Percentiles rank a stretch among this genome's conserved stretches.
Evolutionary conservation across 306 rosid genomes (phyloP).

Genomic region (Sechiopsis laciniata): DNA sequence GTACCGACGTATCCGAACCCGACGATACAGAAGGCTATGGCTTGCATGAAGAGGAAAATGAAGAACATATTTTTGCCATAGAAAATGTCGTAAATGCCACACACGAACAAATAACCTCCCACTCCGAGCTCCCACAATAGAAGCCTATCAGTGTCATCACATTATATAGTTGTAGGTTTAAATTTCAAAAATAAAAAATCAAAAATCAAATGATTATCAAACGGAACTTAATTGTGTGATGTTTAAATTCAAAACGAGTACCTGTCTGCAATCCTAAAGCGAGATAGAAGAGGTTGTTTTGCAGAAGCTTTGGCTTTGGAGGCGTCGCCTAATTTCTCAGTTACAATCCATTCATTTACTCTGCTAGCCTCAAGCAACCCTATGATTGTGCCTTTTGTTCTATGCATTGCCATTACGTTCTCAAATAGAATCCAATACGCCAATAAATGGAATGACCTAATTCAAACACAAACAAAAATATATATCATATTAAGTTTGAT

Average conservation of each 20-base stretch:
- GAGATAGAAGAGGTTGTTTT: too few relatives aligned
- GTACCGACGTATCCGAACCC: conserved; percentile 85
- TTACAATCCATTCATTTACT: conserved; percentile 86
- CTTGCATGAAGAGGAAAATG: conserved; percentile 62
- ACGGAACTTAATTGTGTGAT: too few relatives aligned
- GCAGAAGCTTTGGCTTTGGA: conserved; percentile 39
- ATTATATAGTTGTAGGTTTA: too few relatives aligned
- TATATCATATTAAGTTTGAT: too few relatives aligned
- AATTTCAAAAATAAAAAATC: too few relatives aligned
- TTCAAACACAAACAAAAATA: not conserved
- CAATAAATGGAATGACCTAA: conserved; percentile 65
- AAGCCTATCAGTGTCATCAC: conserved; percentile 35
- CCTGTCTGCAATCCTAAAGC: conserved; percentile 65
- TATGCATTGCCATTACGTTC: conserved; percentile 77
- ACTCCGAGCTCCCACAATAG: conserved; percentile 62
- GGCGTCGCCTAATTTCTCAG: conserved; percentile 78
- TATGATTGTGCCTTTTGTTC: conserved; percentile 75
- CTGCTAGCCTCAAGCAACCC: conserved; percentile 62
- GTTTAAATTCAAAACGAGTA: too few relatives aligned
- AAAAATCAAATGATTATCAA: too few relatives aligned
- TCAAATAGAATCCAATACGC: conserved; percentile 81
- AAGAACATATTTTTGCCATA: conserved; percentile 62
- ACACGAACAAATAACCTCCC: conserved; percentile 54
- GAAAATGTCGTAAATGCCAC: conserved; percentile 60
- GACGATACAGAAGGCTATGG: conserved; percentile 59